Evolutionary conservation across 345 rosid genomes (phyloP).

Genomic region (Melastoma malabathricum): DNA sequence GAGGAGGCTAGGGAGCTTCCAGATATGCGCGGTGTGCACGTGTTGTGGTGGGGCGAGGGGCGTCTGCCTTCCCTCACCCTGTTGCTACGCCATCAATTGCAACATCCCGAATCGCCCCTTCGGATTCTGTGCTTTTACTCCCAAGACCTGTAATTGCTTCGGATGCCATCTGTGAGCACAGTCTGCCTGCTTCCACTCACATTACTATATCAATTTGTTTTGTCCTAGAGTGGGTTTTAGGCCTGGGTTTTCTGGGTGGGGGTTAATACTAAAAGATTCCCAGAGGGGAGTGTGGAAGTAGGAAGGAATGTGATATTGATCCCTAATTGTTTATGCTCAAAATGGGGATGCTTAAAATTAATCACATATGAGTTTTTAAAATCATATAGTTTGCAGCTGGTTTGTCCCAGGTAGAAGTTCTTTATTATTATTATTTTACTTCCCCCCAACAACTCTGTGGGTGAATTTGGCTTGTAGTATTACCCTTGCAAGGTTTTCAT

Average conservation of each 20-base stretch:
- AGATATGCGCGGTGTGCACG: conserved; percentile 84
- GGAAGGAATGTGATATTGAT: neutral
- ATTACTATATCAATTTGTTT: conserved; percentile 3
- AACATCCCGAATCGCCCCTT: conserved; percentile 93
- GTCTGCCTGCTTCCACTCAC: conserved; percentile 2
- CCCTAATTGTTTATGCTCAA: no score
- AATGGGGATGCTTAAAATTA: no score
- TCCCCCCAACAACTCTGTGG: conserved; percentile 5
- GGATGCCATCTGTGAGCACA: conserved; percentile 59
- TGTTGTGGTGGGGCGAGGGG: conserved; percentile 90
- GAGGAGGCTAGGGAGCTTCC: conserved; percentile 74
- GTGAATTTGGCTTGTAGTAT: conserved; percentile 9
- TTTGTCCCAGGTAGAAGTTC: no score
- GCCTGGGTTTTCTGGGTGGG: neutral
- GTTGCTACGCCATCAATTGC: conserved; percentile 96
- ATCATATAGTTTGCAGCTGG: neutral
- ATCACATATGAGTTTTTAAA: neutral
- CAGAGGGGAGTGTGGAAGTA: conserved; percentile 23
- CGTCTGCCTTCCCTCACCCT: conserved; percentile 72
- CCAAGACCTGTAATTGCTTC: conserved; percentile 89
- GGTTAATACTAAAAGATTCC: no score
- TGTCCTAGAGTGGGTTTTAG: neutral
- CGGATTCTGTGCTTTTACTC: conserved; percentile 95
- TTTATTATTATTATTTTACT: neutral
- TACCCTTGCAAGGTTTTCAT: conserved; percentile 3